Evolutionary conservation across 2,329 filamentous ascomycete species (phyloP), one percentile per base, ranked within the genome.

Genomic region (Endothia cerciana): DNA sequence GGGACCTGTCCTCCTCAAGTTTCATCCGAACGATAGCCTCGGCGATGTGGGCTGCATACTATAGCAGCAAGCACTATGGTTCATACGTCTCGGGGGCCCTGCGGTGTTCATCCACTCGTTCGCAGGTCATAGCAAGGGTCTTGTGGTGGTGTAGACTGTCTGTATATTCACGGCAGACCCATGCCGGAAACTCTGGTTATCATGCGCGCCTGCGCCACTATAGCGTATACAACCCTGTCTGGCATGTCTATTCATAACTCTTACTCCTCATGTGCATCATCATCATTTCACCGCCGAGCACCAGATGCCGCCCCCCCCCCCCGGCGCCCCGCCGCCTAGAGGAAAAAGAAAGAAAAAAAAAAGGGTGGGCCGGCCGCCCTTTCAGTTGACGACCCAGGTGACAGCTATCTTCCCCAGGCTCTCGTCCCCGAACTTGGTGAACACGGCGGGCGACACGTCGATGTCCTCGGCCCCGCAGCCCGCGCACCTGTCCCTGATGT

Each of bases 391-490:
- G 33, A 30, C 45, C 64, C 64, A 66, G 36, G 53, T 63, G 25
- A 66, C 64, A 19, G 36, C 38, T 3, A 66, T 63, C 4, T 58
- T 45, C n/a, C 64, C 64, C 8, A 17, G 6, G 30, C 60, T 63
- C 64, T 63, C 11, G 4, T 36, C 25, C 11, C 60, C 64, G 19
- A 61, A 63, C 40, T 59, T 30, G 7, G 43, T 55, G 30, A 66
- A 66, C 3, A 66, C 64, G 2, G 60, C 64, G 1, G 64, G 64
- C 17, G 64, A 66, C 17, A 66, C 64, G 25, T 66, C 64, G 7
- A 66, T 63, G 28, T 66, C 55, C 8, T 11, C 38, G 1, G 57
- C 36, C 11, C 53, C 60, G 25, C 64, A 66, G 5, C 60, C 62
- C 43, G 58, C 58, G 47, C 64, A 66, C 56, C 58, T 41, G 55